Percentiles rank a stretch among this genome's conserved stretches.
Conservation (phyloP, 768 basidiomycete genomes). For the Coprinopsis cinerea region DNA sequence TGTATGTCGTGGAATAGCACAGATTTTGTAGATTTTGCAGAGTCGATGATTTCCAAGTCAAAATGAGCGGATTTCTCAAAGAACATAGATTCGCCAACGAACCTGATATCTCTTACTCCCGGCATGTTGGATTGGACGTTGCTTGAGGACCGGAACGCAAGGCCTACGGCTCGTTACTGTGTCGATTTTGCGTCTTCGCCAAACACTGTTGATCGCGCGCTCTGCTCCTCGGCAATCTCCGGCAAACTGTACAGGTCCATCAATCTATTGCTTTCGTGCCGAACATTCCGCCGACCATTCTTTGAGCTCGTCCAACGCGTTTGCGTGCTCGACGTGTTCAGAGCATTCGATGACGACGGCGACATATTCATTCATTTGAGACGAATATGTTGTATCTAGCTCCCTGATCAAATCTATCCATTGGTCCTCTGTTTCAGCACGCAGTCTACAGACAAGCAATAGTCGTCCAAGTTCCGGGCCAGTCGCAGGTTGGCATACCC, state of each 20-base stretch:
- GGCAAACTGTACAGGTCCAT: conserved; percentile 36
- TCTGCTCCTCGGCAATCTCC: conserved; percentile 36
- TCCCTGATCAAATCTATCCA: no score
- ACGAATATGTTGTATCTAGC: no score
- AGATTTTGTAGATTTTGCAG: conserved; percentile 13
- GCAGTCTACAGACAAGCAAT: no score
- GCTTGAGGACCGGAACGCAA: conserved; percentile 41
- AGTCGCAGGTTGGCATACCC: no score
- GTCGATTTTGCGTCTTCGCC: conserved; percentile 29
- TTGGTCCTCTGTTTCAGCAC: no score
- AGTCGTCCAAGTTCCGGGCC: no score
- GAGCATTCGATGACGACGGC: no score
- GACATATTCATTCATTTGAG: no score
- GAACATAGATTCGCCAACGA: conserved; percentile 7
- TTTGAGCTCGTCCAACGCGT: neutral
- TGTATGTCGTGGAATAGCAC: conserved; percentile 26
- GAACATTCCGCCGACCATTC: neutral
- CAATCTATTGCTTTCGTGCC: neutral
- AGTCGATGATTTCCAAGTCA: conserved; percentile 5
- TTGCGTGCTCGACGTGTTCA: no score
- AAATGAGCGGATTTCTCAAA: conserved; percentile 14
- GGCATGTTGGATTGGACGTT: conserved; percentile 55
- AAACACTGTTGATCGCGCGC: conserved; percentile 20
- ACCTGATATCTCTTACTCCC: conserved; percentile 81
- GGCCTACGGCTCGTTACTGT: conserved; percentile 34